Percentiles rank a stretch among this genome's conserved stretches.
phyloP scores from a whole-genome alignment of 2,329 filamentous ascomycete species.

The Aspergillus sergii region DNA sequence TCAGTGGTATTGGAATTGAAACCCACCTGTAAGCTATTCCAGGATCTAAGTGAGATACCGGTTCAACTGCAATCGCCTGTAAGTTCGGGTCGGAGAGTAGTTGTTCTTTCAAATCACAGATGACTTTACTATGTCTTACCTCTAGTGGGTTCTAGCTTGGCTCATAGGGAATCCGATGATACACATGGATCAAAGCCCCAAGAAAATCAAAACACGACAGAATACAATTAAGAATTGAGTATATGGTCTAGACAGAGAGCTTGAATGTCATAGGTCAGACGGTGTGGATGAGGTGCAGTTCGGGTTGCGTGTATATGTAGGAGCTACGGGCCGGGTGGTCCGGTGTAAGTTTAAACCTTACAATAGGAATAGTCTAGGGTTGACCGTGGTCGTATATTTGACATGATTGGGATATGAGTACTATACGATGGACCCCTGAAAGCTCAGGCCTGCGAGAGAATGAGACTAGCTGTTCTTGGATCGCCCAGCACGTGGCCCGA shows the following conservation, averaged over 20 bases:
- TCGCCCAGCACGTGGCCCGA: neutral
- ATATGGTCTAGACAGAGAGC: neutral
- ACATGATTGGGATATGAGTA: neutral
- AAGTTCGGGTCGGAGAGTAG: neutral
- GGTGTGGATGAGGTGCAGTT: too few relatives aligned
- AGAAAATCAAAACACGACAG: too few relatives aligned
- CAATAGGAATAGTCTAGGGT: neutral
- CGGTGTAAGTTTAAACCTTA: neutral
- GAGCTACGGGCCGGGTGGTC: too few relatives aligned
- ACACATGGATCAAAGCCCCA: neutral
- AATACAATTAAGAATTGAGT: neutral
- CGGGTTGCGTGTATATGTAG: neutral
- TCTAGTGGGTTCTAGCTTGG: neutral
- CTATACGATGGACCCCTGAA: neutral
- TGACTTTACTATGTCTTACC: neutral
- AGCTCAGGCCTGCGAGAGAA: neutral
- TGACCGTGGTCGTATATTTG: neutral
- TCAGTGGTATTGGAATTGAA: neutral
- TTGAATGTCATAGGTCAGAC: neutral
- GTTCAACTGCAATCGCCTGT: neutral
- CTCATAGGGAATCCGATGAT: neutral
- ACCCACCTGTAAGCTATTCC: neutral
- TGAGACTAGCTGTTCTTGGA: slow-evolving; percentile 1
- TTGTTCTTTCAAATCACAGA: neutral
- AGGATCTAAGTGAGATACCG: neutral